Evolutionary conservation across 2,329 filamentous ascomycete genomes (phyloP), one percentile per base, ranked within the genome.

Genomic region (Colletotrichum ledebouriae): DNA sequence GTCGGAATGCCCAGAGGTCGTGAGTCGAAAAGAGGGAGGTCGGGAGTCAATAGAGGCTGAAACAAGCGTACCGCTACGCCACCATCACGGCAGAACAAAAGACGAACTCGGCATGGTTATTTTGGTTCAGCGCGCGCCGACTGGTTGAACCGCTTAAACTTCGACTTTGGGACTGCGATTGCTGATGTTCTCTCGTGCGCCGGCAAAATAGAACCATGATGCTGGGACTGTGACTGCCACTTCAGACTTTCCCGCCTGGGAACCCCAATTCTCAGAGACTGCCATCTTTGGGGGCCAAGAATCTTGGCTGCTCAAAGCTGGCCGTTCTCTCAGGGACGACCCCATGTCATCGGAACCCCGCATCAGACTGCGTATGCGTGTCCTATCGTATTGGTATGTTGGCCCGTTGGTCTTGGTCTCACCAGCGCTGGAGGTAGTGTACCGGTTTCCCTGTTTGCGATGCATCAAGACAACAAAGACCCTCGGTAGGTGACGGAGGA

Each of bases 41-140:
- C 11, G 25, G 49, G 29, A 20, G 12, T 29, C 37, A 47, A 7
- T 50, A 20, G 55, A 65, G 39, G 55, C 65, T 65, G 61, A 68
- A 65, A 65, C 61, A 59, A 56, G 61, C 49, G n/a, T 59, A 60
- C 61, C 50, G 61, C 44, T 44, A 50, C 55, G 55, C 61, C 47
- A 44, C 65, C 34, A 56, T 42, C 41, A 39, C 42, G 49, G 17
- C 61, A 15, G 41, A 56, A 59, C 39, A 65, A 65, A 59, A 37
- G 65, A 68, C 34, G 65, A 68, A 68, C 64, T 52, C 52, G 59
- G 34, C 53, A 42, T 15, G n/a, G 46, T 13, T 44, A 20, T 3
- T 29, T 53, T 9, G 37, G 4, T 49, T 6, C 29, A 29, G 25
- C 39, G n/a, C 22, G 29, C 15, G 53, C 10, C 37, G 59, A 52